Evolutionary conservation across 176 grass and related monocot species (phyloP), one percentile per base, ranked within the genome.

Genomic region (Cymbopogon citratus): DNA sequence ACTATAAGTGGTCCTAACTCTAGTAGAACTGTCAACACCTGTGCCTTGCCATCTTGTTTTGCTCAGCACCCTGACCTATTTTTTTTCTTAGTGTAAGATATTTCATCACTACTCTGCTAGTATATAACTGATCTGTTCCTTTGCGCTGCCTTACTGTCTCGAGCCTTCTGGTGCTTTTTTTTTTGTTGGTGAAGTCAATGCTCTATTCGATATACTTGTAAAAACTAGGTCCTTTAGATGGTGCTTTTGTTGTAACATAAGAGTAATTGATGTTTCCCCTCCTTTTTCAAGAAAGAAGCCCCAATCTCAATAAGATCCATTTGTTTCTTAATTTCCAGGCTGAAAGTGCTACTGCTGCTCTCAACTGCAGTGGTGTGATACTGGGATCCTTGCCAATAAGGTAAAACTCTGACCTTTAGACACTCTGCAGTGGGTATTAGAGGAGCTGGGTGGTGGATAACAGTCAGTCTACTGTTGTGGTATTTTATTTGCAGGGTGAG

Each of bases 301-400:
- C n/a, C n/a, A n/a, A n/a, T n/a, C n/a, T n/a, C n/a, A n/a, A n/a
- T 46, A 46, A 31, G 59, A 26, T 74, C 76, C 9, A 73, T 85
- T 78, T 23, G 14, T 49, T n/a, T 54, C 29, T 26, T 89, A 82
- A 44, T 14, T 87, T 81, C 71, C 90, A 99, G 97, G 97, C 97
- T 78, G 97, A 99, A 73, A 96, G 93, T 84, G 97, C 97, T n/a
- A 99, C 97, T 74, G 91, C 91, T 75, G 97, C 97, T 63, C 93
- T 99, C 7, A 93, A 99, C 64, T 99, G 93, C 82, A 96, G 97
- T 73, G 97, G 97, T 80, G 93, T 91, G 35, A 91, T 96, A 77
- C 85, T 99, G 69, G 97, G 97, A 80, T 88, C 97, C 64, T 91
- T 93, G 69, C 93, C 97, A 67, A 95, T 99, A 84, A 96, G 97